Evolutionary conservation across 2,329 filamentous ascomycete species (phyloP).

Genomic region (Ophiostoma fasciatum): DNA sequence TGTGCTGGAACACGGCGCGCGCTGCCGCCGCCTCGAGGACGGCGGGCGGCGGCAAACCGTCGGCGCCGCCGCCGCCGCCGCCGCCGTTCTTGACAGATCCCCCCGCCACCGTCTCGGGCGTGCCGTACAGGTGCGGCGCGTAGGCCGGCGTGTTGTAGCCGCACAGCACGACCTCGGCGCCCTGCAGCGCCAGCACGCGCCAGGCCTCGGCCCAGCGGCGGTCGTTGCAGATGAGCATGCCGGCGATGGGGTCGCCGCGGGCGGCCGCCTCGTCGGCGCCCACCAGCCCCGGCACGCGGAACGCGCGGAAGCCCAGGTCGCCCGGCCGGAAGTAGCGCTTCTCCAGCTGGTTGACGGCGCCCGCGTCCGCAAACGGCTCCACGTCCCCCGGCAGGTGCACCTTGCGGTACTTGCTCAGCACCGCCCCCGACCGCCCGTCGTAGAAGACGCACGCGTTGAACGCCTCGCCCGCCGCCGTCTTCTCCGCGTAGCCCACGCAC

Average conservation of each 20-base stretch:
- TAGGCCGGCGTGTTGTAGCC: slow-evolving; percentile 35
- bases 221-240: slow-evolving; percentile 40
- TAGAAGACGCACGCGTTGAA: slow-evolving; percentile 39
- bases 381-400: slow-evolving; percentile 37
- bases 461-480: slow-evolving; percentile 18
- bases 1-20: slow-evolving; percentile 34
- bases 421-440: slow-evolving; percentile 25
- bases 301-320: slow-evolving; percentile 37
- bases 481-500: slow-evolving; percentile 37
- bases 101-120: too few relatives aligned
- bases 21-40: slow-evolving; percentile 21
- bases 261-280: slow-evolving; percentile 18
- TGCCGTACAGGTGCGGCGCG: slow-evolving; percentile 30
- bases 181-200: slow-evolving; percentile 33
- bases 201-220: slow-evolving; percentile 37
- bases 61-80: too few relatives aligned
- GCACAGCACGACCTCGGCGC: slow-evolving; percentile 27
- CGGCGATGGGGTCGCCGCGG: slow-evolving; percentile 36
- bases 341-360: slow-evolving; percentile 35
- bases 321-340: slow-evolving; percentile 40
- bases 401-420: slow-evolving; percentile 39
- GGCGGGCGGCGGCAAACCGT: too few relatives aligned
- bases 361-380: slow-evolving; percentile 33
- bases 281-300: slow-evolving; percentile 33
- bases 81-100: too few relatives aligned